Conservation (phyloP, 2,329 filamentous ascomycete species). For the Cladophialophora yegresii region DNA sequence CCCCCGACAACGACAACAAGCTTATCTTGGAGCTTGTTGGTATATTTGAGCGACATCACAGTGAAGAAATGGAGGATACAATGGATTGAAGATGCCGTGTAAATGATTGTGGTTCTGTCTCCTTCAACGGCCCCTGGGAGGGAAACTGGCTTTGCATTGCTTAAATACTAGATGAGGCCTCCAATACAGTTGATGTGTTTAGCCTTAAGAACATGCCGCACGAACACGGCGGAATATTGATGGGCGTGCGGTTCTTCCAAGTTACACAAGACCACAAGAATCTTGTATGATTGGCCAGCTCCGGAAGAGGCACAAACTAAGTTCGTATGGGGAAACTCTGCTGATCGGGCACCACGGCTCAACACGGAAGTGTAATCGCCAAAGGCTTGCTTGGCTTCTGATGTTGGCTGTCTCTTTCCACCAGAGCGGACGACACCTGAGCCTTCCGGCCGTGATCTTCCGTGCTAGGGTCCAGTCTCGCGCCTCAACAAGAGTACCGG, state of each 20-base stretch:
- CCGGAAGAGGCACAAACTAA: not conserved
- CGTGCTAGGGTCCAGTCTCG: not conserved
- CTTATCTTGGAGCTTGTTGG: conserved; percentile 49
- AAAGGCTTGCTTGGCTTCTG: not conserved
- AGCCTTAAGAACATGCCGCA: not conserved
- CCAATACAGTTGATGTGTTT: not conserved
- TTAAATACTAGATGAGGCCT: not conserved
- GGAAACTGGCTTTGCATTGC: not conserved
- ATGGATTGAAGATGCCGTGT: not conserved
- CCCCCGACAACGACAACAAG: conserved; percentile 57
- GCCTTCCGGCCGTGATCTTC: not conserved
- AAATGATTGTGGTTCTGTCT: not conserved
- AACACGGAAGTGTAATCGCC: not conserved
- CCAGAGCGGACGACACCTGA: not conserved
- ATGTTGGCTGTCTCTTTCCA: not conserved
- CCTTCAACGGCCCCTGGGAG: not conserved
- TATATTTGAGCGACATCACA: conserved; percentile 36
- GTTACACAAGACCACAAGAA: not conserved
- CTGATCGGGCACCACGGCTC: not conserved
- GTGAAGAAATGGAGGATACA: not conserved
- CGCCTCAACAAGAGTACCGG: not conserved
- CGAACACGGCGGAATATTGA: not conserved
- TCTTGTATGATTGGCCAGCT: conserved; percentile 7
- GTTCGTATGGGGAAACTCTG: not conserved
- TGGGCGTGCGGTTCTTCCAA: too few species aligned